Evolutionary conservation across 2,329 filamentous ascomycete species (phyloP).

Genomic region (Talaromyces sp.): DNA sequence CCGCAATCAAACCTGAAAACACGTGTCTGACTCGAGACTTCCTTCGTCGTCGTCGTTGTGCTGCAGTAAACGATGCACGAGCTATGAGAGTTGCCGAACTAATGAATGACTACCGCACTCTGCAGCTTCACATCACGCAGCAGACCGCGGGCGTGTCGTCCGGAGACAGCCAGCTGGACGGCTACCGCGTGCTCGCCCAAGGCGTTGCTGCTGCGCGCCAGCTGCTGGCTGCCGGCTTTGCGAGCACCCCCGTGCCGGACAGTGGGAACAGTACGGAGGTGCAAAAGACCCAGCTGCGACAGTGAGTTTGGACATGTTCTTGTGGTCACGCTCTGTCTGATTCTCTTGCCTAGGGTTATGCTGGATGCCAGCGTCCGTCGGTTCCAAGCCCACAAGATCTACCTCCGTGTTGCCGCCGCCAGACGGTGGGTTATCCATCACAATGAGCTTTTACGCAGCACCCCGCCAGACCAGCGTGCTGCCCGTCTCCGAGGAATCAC

Average conservation of each 20-base stretch:
- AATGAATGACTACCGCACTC: slow-evolving; percentile 59
- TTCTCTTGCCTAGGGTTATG: slow-evolving; percentile 46
- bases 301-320: slow-evolving; percentile 11
- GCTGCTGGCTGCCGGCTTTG: slow-evolving; percentile 48
- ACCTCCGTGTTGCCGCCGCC: slow-evolving; percentile 54
- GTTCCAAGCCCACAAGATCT: slow-evolving; percentile 58
- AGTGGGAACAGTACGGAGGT: slow-evolving; percentile 42
- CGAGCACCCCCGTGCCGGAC: slow-evolving; percentile 23
- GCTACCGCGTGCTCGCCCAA: slow-evolving; percentile 53
- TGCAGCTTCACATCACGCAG: slow-evolving; percentile 54
- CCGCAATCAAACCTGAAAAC: background rate
- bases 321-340: slow-evolving; percentile 7
- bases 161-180: slow-evolving; percentile 55
- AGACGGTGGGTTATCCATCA: slow-evolving; percentile 53
- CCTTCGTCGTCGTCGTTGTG: background rate
- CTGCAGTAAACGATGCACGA: slow-evolving; percentile 57
- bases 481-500: slow-evolving; percentile 46
- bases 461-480: slow-evolving; percentile 43
- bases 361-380: slow-evolving; percentile 55
- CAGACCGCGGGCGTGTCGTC: slow-evolving; percentile 47
- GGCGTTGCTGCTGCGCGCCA: slow-evolving; percentile 51
- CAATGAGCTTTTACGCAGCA: slow-evolving; percentile 44
- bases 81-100: slow-evolving; percentile 59
- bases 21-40: background rate
- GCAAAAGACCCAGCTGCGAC: slow-evolving; percentile 52